Evolutionary conservation across 1,139 yeast genomes (phyloP), one percentile per base, ranked within the genome.

Genomic region (Blastobotrys illinoisensis): DNA sequence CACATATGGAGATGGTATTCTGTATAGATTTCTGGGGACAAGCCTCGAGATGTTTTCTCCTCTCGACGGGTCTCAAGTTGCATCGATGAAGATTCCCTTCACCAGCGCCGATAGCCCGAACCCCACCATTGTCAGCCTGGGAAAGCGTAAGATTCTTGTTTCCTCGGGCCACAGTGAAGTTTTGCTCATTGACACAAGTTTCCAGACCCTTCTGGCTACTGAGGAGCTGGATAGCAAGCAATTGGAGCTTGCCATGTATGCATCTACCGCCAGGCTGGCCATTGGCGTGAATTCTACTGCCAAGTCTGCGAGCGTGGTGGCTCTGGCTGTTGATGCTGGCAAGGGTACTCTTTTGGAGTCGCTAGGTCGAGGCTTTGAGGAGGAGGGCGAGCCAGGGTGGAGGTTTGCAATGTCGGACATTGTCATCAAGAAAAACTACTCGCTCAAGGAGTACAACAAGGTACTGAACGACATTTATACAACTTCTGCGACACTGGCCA

Each of bases 261-360:
- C 40, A 32, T 32, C 40, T 3, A 13, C 40, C 7, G 40, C 48
- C 26, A 44, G 19, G 19, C 47, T 49, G 9, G 47, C 36, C 2
- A 44, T 50, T 18, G 46, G 26, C 18, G 9, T 24, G n/a, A 16
- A 40, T 7, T n/a, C 43, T 11, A 50, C 46, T 18, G 52, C 48
- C 47, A 54, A 47, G 18, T 57, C 54, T 21, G 48, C 55, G 11
- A 62, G 69, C 11, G 57, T 77, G 24, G 71, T 74, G 32, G 73
- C 76, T 1, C 60, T 78, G 43, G 71, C 83, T 51, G 76, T 86
- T 36, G 82, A 83, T 59, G 81, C 84, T 16, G 95, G 95, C 1
- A 71, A 79, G 44, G 90, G 91, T 60, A 82, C 82, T 50, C 75
- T 89, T 59, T 78, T 82, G 58, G 93, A 88, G 83, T 89, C 32